A percentile compares a stretch with the other conserved stretches of the same genome.
Conservation (phyloP, 768 basidiomycete genomes). For the Mycena galopus region DNA sequence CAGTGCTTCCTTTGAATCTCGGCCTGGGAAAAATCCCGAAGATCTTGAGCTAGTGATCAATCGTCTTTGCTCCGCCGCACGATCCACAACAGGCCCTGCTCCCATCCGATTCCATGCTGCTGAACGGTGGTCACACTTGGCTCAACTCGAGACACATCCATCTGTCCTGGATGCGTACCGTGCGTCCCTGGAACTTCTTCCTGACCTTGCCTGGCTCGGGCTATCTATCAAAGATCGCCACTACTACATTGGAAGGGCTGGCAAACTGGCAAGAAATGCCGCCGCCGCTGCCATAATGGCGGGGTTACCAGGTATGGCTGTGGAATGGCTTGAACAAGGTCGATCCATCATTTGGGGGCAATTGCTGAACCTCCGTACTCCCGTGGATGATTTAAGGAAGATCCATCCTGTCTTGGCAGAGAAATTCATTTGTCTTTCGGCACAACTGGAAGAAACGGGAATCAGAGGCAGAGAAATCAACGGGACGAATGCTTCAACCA, state of each 20-base stretch:
- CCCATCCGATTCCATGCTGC: too few species aligned
- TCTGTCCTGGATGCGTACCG: not conserved
- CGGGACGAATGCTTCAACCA: too few species aligned
- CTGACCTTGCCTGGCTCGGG: not conserved
- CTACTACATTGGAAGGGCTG: not conserved
- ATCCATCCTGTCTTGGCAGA: not conserved
- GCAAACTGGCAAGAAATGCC: too few species aligned
- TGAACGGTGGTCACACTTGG: not conserved
- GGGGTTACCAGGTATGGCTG: too few species aligned
- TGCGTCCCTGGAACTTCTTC: not conserved
- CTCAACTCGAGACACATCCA: not conserved
- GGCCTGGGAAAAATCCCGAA: not conserved
- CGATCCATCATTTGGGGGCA: not conserved
- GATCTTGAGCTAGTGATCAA: not conserved
- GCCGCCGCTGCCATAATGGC: too few species aligned
- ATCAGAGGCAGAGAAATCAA: too few species aligned
- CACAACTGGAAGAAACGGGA: too few species aligned
- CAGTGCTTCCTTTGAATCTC: not conserved
- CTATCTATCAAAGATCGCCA: not conserved
- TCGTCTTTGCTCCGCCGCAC: too few species aligned
- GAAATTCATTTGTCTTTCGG: not conserved
- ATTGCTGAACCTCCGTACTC: not conserved
- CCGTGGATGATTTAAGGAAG: not conserved
- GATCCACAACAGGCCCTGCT: too few species aligned
- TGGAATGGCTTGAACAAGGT: too few species aligned